Base-by-base conservation (phyloP, 495 filamentous ascomycete genomes). In the Penicillium egyptiacum region DNA sequence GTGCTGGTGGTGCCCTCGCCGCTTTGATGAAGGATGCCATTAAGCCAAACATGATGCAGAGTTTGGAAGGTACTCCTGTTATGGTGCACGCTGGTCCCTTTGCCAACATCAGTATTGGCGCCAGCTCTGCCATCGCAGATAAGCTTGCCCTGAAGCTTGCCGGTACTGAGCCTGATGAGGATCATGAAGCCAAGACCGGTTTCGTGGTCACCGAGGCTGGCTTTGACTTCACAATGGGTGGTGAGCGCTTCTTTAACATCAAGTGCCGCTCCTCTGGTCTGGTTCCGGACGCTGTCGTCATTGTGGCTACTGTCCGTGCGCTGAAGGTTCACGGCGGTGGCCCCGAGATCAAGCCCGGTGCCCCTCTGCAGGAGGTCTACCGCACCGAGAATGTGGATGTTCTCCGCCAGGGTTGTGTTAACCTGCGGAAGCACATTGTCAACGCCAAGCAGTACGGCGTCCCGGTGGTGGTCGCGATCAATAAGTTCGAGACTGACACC, bases 181-280 rank as follows among this genome's bases (percentile, higher is more conserved):
- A 94, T 62, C 84, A 91, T 64, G 77, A 86, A 28, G 78, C 85
- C 63, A 96, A 95, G 79, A 83, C 88, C 14, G 94, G 94, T 8
- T 97, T 94, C 55, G 92, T 96, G n/a, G 86, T 98, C 49, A 98
- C 94, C 10, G 94, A 98, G 73, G 93, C 94, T 44, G 94, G 94
- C 9, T 98, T 98, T 72, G 94, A 98, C 72, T 98, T 98, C 76
- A 97, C 94, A 49, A 98, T 98, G 94, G 94, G 94, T 57, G 94
- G 94, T 50, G 94, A 98, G 81, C 88, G 94, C 28, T 98, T 98
- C 82, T 97, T 98, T 86, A 97, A 98, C 76, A 98, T 98, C 77
- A 98, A 98, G 82, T 98, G 94, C 78, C 87, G 94, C 44, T 91
- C 91, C 30, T 96, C 91, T 16, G 94, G 94, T 19, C 82, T 98